Evolutionary conservation across 208 protist species (phyloP).

Genomic region (Chromosphaera perkinsii): DNA sequence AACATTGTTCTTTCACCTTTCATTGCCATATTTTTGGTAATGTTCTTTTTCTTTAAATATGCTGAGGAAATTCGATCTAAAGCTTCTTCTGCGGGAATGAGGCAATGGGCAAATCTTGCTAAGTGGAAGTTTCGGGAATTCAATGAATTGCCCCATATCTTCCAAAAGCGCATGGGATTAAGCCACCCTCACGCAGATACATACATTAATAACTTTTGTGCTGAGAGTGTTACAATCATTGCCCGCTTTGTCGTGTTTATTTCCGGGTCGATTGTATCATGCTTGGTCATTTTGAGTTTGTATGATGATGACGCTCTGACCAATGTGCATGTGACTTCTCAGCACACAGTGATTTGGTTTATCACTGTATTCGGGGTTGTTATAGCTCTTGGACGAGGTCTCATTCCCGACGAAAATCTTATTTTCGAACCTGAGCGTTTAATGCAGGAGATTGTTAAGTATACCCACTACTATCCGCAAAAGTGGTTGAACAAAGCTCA

Average conservation of each 20-base stretch:
- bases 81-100: slow-evolving; percentile 11
- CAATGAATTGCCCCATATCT: slow-evolving; percentile 48
- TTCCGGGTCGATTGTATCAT: slow-evolving; percentile 15
- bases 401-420: slow-evolving; percentile 12
- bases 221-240: background rate
- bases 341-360: slow-evolving; percentile 19
- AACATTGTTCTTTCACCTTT: slow-evolving; percentile 45
- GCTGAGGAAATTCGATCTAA: slow-evolving; percentile 35
- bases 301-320: slow-evolving; percentile 29
- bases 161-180: slow-evolving; percentile 8
- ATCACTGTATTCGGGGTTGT: slow-evolving; percentile 15
- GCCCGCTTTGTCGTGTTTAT: slow-evolving; percentile 24
- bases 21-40: slow-evolving; percentile 21
- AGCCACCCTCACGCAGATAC: background rate
- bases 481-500: background rate
- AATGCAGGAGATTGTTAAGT: slow-evolving; percentile 16
- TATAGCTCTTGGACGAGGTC: slow-evolving; percentile 5
- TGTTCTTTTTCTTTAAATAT: slow-evolving; percentile 49
- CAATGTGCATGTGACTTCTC: slow-evolving; percentile 18
- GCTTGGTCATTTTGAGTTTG: background rate
- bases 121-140: slow-evolving; percentile 42
- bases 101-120: slow-evolving; percentile 36
- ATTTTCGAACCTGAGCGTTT: slow-evolving; percentile 11
- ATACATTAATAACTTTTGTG: slow-evolving; percentile 19
- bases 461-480: slow-evolving; percentile 22